Percentiles rank a stretch among this genome's conserved stretches.
These are phyloP conservation scores for Eutrema heterophyllum DNA, from an alignment of 345 rosid genomes.

Conservation along the genomic window DNA sequence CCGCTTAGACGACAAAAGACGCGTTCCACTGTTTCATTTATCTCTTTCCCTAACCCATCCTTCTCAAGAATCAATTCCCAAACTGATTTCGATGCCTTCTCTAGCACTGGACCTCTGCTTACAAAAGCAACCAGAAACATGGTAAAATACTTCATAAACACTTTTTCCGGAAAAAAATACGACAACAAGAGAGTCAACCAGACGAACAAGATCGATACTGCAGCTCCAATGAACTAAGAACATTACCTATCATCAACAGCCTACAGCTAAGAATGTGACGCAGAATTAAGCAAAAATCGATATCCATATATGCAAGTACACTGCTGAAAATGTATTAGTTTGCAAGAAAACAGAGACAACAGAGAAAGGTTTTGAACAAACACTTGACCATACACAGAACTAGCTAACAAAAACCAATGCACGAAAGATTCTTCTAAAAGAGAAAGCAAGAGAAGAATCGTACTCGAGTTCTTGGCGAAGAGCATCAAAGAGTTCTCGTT, in stretches of 20 bases:
- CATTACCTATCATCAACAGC: neutral
- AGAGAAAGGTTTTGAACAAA: neutral
- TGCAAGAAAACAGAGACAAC: neutral
- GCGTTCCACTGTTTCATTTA: conserved; percentile 56
- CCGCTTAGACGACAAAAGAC: conserved; percentile 79
- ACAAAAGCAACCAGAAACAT: neutral
- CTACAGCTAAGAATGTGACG: neutral
- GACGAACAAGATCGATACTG: neutral
- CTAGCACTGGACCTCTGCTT: conserved; percentile 75
- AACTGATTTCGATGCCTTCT: conserved; percentile 95
- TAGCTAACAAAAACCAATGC: neutral
- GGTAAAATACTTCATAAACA: neutral
- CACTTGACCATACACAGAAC: neutral
- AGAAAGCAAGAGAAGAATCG: neutral
- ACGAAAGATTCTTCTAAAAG: neutral
- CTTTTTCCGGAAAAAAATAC: neutral
- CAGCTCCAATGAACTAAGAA: neutral
- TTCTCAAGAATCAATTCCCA: conserved; percentile 91
- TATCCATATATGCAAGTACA: neutral
- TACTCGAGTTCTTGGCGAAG: conserved; percentile 68
- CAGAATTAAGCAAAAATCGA: neutral
- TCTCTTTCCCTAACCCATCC: conserved; percentile 71
- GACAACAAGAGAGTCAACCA: neutral
- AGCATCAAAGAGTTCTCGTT: conserved; percentile 82
- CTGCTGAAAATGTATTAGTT: neutral